Percentiles rank a stretch among this genome's conserved stretches.
Evolutionary conservation across 768 basidiomycete genomes (phyloP).

Genomic region (button mushroom (Agaricus bisporus)): DNA sequence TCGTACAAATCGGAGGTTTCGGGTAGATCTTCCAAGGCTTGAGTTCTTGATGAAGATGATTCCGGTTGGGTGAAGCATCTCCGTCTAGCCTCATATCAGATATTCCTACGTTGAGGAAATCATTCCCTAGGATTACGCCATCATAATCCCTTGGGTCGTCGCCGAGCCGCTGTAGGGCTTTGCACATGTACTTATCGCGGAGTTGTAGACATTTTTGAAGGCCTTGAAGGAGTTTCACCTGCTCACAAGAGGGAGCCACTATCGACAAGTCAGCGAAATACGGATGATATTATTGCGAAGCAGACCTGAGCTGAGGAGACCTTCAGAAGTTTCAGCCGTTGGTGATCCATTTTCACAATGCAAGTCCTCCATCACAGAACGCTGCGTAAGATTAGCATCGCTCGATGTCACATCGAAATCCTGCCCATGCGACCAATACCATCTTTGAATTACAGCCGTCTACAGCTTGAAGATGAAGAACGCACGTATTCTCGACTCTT

Average conservation of each 20-base stretch:
- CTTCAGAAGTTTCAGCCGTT: conserved; percentile 15
- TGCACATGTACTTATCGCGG: conserved; percentile 91
- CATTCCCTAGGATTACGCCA: conserved; percentile 63
- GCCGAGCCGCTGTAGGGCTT: conserved; percentile 85
- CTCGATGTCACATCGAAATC: conserved; percentile 49
- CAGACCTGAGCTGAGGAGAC: conserved; percentile 22
- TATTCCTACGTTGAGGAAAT: conserved; percentile 55
- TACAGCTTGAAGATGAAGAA: conserved; percentile 11
- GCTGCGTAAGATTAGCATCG: conserved; percentile 29
- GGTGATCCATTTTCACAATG: conserved; percentile 25
- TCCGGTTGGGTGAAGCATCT: conserved; percentile 20
- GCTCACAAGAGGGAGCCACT: conserved; percentile 35
- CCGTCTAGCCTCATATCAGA: conserved; percentile 63
- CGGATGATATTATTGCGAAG: too few species aligned
- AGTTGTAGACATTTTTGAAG: conserved; percentile 84
- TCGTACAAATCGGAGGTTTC: conserved; percentile 86
- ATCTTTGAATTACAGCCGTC: conserved; percentile 32
- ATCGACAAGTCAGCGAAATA: background rate
- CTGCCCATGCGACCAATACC: conserved; percentile 59
- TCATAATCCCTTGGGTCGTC: conserved; percentile 95
- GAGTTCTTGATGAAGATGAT: conserved; percentile 17
- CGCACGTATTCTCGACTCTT: conserved; percentile 74
- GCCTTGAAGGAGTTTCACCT: conserved; percentile 53
- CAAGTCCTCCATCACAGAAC: conserved; percentile 19
- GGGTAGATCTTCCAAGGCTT: conserved; percentile 88